Evolutionary conservation across 2,329 filamentous ascomycete species (phyloP), one percentile per base, ranked within the genome.

Genomic region (Colletotrichum caudatum): DNA sequence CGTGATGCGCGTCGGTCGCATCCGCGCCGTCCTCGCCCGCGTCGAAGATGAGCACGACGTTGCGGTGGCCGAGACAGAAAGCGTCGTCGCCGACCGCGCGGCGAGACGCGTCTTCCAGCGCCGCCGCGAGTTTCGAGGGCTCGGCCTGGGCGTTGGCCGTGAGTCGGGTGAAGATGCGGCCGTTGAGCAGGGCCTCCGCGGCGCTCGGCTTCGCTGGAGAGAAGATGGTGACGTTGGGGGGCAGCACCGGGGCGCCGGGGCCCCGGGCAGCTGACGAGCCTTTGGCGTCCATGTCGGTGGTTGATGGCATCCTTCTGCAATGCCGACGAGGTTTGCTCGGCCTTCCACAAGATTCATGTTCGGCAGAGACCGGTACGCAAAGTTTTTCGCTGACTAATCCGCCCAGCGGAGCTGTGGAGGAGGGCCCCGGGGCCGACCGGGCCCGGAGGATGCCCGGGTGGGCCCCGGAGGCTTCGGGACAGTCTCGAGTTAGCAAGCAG

Each of bases 191-290:
- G 4, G 75, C 57, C 5, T 73, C 56, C 5, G 74, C 63, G 1
- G 66, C 48, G 50, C 16, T n/a, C 9, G 65, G 37, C 29, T 66
- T 57, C 5, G 63, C 35, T 3, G 75, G 74, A 3, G 75, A 70
- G 56, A 75, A 76, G 29, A 76, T 74, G 8, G 60, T 62, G 59
- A 76, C 74, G 33, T 76, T 76, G 2, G 75, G 72, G 2, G 75
- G 75, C 3, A 76, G 70, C 7, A 54, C 46, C 1, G 50, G 70
- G n/a, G 61, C 54, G 0, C 62, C 46, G 5, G 66, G 12, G 8
- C 54, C 50, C 18, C 50, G 1, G 9, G n/a, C 5, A 14, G 41
- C 20, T n/a, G 57, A 9, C 23, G 23, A 53, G 11, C 20, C 35
- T 20, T 53, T 54, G 12, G 72, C 59, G 59, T 29, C 35, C 37